phyloP scores from a whole-genome alignment of 2,329 filamentous ascomycete genomes.

The Fusarium scirpi region DNA sequence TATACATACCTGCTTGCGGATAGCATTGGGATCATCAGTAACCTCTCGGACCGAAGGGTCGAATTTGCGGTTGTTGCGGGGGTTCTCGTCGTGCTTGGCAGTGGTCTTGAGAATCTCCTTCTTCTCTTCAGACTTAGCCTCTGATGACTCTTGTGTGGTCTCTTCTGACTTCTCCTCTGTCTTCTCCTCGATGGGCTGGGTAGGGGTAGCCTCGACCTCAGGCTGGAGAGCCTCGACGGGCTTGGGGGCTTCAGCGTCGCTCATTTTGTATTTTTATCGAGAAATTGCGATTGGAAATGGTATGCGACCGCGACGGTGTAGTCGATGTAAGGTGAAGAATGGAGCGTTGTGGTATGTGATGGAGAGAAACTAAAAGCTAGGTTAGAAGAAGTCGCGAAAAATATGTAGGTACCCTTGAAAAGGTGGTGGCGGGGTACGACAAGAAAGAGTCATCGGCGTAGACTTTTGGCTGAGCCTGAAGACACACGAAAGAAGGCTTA shows the following conservation, averaged over 20 bases:
- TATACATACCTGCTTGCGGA: conserved; percentile 79
- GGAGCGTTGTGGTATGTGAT: conserved; percentile 5
- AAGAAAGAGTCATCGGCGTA: conserved; percentile 45
- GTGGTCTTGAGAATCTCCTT: conserved; percentile 60
- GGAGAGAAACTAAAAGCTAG: conserved; percentile 25
- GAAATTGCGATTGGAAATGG: conserved; percentile 4
- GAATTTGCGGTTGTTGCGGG: conserved; percentile 73
- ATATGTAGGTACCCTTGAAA: conserved; percentile 22
- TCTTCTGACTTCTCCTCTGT: conserved; percentile 46
- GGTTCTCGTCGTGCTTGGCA: conserved; percentile 55
- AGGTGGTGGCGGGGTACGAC: conserved; percentile 47
- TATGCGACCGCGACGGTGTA: conserved; percentile 25
- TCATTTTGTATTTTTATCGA: conserved; percentile 50
- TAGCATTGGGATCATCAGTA: conserved; percentile 81
- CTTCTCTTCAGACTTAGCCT: conserved; percentile 42
- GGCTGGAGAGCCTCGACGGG: conserved; percentile 54
- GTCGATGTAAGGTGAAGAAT: conserved; percentile 8
- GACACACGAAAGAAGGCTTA: conserved; percentile 23
- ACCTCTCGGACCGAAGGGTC: conserved; percentile 75
- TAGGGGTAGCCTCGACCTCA: conserved; percentile 44
- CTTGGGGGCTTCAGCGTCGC: conserved; percentile 56
- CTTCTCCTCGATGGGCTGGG: conserved; percentile 45
- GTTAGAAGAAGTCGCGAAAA: conserved; percentile 43
- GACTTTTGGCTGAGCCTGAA: neutral
- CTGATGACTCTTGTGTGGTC: conserved; percentile 43